A percentile compares a stretch with the other conserved stretches of the same genome.
Conservation (phyloP, 345 rosid species). For the Hypericum androsaemum region DNA sequence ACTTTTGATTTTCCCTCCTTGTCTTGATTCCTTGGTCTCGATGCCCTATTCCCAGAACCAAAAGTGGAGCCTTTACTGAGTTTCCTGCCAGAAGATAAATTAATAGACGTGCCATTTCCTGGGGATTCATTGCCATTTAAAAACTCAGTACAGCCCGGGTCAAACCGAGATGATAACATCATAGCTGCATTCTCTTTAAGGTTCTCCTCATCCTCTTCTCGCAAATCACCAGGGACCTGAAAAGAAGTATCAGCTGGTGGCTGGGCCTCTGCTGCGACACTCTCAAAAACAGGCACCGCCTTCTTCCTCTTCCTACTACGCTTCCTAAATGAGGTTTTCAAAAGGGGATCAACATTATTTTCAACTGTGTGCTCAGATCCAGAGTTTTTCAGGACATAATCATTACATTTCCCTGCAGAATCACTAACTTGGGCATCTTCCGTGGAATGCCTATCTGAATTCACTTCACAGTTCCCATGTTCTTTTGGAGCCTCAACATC, state of each 20-base stretch:
- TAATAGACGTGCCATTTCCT: too few relatives aligned
- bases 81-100: too few relatives aligned
- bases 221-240: too few relatives aligned
- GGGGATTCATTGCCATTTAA: too few relatives aligned
- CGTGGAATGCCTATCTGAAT: conserved; percentile 27
- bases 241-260: conserved; percentile 12
- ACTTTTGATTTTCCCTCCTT: conserved; percentile 51
- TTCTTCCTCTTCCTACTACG: conserved; percentile 33
- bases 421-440: conserved; percentile 25
- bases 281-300: conserved; percentile 19
- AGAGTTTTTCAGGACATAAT: conserved; percentile 10
- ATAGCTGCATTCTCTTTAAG: too few relatives aligned
- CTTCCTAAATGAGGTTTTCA: conserved; percentile 21
- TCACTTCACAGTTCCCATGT: conserved; percentile 15
- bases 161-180: too few relatives aligned
- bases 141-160: too few relatives aligned
- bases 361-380: conserved; percentile 1
- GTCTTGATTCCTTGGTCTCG: conserved; percentile 60
- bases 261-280: conserved; percentile 30
- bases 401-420: conserved; percentile 25
- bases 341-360: conserved; percentile 15
- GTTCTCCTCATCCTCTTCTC: too few relatives aligned
- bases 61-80: conserved; percentile 3
- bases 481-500: conserved; percentile 26
- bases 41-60: conserved; percentile 54